These are phyloP conservation scores for Neophaeococcomyces aloes DNA, from an alignment of 2,329 filamentous ascomycete species.

Conservation along the genomic window DNA sequence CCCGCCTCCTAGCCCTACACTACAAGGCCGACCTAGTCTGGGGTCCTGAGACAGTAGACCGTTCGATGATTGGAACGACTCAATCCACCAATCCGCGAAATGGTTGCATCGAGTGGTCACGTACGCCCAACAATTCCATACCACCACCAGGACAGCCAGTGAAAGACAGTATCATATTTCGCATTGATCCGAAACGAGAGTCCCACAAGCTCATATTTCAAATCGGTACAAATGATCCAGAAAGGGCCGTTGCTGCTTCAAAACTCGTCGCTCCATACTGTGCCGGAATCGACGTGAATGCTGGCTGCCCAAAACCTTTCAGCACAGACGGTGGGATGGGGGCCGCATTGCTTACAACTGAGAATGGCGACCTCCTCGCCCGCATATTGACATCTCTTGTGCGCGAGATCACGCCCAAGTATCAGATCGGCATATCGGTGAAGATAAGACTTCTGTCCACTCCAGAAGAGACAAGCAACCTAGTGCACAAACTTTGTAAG, in stretches of 20 bases:
- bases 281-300: conserved; percentile 90
- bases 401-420: conserved; percentile 61
- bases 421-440: conserved; percentile 86
- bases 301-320: conserved; percentile 96
- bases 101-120: conserved; percentile 74
- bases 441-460: conserved; percentile 86
- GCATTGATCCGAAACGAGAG: conserved; percentile 69
- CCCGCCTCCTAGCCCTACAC: conserved; percentile 74
- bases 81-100: conserved; percentile 66
- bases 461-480: conserved; percentile 59
- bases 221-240: conserved; percentile 76
- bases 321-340: conserved; percentile 92
- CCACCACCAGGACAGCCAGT: conserved; percentile 18
- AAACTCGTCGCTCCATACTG: conserved; percentile 78
- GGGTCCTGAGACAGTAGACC: conserved; percentile 93
- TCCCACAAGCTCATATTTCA: conserved; percentile 73
- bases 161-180: conserved; percentile 66
- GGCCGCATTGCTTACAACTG: conserved; percentile 74
- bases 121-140: conserved; percentile 52
- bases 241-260: conserved; percentile 72
- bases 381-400: conserved; percentile 78
- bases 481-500: conserved; percentile 67
- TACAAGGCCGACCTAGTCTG: conserved; percentile 96
- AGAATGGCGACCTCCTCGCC: conserved; percentile 58
- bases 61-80: conserved; percentile 77